These are phyloP conservation scores for Trichosporon inkin DNA, from an alignment of 1,284 basidiomycete species.

Conservation along the genomic window DNA sequence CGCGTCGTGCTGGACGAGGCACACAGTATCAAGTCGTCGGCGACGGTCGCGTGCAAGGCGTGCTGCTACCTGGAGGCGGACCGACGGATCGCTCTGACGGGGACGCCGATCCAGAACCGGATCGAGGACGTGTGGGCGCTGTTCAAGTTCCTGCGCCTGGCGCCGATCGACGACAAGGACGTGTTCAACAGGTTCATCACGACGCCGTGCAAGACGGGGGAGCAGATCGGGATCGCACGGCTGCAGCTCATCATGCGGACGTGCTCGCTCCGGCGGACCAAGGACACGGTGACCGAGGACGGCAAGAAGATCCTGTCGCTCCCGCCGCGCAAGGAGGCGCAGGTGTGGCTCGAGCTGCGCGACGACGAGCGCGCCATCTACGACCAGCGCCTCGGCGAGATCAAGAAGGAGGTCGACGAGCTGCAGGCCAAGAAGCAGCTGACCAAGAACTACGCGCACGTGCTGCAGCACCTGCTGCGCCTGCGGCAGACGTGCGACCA, in stretches of 20 bases:
- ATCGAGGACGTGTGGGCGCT: slow-evolving; percentile 96
- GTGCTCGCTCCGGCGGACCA: slow-evolving; percentile 91
- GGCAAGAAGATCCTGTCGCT: slow-evolving; percentile 80
- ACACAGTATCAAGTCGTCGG: slow-evolving; percentile 94
- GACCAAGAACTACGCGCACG: slow-evolving; percentile 90
- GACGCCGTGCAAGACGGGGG: slow-evolving; percentile 82
- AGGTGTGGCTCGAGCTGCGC: slow-evolving; percentile 79
- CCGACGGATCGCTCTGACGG: slow-evolving; percentile 87
- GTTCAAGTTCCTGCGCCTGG: slow-evolving; percentile 88
- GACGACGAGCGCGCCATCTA: slow-evolving; percentile 80
- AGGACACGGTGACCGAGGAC: slow-evolving; percentile 75
- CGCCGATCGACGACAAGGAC: slow-evolving; percentile 88
- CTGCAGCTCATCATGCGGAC: slow-evolving; percentile 96
- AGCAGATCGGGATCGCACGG: slow-evolving; percentile 85
- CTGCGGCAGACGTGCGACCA: slow-evolving; percentile 97
- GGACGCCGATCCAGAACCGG: slow-evolving; percentile 98
- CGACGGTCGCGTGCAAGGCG: slow-evolving; percentile 88
- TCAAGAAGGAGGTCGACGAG: slow-evolving; percentile 55
- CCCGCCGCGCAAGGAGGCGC: slow-evolving; percentile 79
- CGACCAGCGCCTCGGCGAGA: slow-evolving; percentile 63
- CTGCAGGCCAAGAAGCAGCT: slow-evolving; percentile 81
- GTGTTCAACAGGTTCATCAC: slow-evolving; percentile 92
- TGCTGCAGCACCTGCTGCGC: slow-evolving; percentile 89
- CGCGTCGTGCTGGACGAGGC: slow-evolving; percentile 96
- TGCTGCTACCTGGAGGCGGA: slow-evolving; percentile 93